These are phyloP conservation scores for Gentiana macrophylla DNA, from an alignment of 257 asterid genomes.

Conservation along the genomic window DNA sequence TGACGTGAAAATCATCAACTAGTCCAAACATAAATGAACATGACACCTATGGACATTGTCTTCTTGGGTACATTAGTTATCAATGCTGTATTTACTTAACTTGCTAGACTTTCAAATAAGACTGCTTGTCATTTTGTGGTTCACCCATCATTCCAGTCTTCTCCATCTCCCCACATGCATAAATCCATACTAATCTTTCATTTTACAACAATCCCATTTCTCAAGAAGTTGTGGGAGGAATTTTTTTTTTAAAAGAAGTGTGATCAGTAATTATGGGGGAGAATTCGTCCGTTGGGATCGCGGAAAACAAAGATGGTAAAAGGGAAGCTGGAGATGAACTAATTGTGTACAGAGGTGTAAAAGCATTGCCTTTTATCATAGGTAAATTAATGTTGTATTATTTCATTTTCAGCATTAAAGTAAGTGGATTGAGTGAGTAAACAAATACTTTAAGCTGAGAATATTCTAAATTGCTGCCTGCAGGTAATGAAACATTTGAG, in stretches of 20 bases:
- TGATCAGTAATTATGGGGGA: neutral
- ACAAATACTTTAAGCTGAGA: too few species aligned
- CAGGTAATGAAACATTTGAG: constrained; percentile 74
- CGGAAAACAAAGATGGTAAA: constrained; percentile 1
- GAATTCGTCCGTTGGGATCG: neutral
- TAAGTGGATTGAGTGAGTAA: too few species aligned
- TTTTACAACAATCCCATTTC: neutral
- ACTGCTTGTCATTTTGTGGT: neutral
- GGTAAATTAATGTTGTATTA: constrained; percentile 1
- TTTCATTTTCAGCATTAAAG: too few species aligned
- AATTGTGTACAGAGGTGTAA: constrained; percentile 16
- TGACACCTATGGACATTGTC: neutral
- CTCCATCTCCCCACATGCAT: too few species aligned
- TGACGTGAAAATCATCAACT: neutral
- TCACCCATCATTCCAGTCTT: neutral
- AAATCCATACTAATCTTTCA: neutral
- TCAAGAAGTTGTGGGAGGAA: neutral
- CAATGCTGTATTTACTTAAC: neutral
- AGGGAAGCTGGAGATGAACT: constrained; percentile 2
- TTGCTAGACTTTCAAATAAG: neutral
- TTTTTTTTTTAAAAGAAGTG: neutral
- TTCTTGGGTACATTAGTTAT: neutral
- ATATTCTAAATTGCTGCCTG: neutral
- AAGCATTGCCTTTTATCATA: constrained; percentile 23
- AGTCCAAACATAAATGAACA: neutral